Evolutionary conservation across 192 early-diverging fungal species (phyloP), one percentile per base, ranked within the genome.

Genomic region (Lunasporangiospora selenospora): DNA sequence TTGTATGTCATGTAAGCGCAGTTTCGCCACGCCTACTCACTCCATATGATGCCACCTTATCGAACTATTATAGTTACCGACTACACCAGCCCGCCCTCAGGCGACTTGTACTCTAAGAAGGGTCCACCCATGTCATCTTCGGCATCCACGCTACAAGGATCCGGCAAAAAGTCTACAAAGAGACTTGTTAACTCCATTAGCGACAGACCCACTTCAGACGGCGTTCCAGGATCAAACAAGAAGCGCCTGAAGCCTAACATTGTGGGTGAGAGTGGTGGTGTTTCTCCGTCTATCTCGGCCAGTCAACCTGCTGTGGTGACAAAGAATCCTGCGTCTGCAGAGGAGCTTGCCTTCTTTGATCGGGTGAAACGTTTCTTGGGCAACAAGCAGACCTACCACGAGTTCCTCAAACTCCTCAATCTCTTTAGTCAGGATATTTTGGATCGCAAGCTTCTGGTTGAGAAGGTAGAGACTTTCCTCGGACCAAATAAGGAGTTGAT

Each of bases 341-440:
- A 97, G 46, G 98, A 99, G 69, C 79, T 95, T 6, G 91, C 92
- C 32, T 93, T 98, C 62, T 98, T 99, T 82, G 96, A 98, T 53
- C 85, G 89, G 13, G 92, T 93, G 54, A 95, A 94, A 65, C 84
- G 85, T 32, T 81, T 88, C 62, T 93, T 99, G 52, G 87, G 87
- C 3, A 91, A 94, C 81, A 95, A 94, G 47, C 77, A 82, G 15
- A 89, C 90, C 0, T 99, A 97, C 73, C 92, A 92, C 76, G 96
- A 99, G 71, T 99, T 99, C 76, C 81, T 99, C 43, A 98, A 98
- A 75, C 78, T 98, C 2, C 79, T 99, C 21, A 97, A 98, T 50
- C 75, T 98, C 21, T 99, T 92, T 77, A 95, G 88, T 57, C 93
- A 98, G 63, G 93, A 97, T 75, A 90, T 98, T 32, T 83, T 99